Evolutionary conservation across 1,284 basidiomycete genomes (phyloP), one percentile per base, ranked within the genome.

Genomic region (Moniliophthora roreri): DNA sequence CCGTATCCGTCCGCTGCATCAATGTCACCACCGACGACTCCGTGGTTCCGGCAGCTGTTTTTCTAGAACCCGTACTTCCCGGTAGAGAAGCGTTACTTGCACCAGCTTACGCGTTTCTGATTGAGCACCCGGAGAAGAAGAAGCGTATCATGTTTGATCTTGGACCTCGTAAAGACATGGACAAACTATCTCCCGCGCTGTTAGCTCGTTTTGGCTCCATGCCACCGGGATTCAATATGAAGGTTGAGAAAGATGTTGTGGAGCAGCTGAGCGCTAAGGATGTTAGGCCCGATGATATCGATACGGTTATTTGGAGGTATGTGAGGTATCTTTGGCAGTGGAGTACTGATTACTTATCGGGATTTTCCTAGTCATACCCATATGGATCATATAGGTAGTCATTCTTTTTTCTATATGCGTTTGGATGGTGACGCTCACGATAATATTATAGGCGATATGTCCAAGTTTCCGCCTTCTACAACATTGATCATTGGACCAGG

Each of bases 221-320:
- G 28, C 20, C 13, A 13, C 16, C 32, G 13, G 10, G 13, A 48
- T 51, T 53, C 52, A n/a, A 55, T 38, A 37, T 51, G 49, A 4
- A 4, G 21, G 13, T 32, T 5, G 57, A 54, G 39, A 49, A 52
- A 20, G 60, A 61, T 35, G 56, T 62, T 11, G 46, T 41, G 10
- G 59, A 60, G 10, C 56, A 58, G 51, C 48, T 63, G n/a, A 38
- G 8, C 3, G 55, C 56, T 4, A 52, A 47, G 15, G 60, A 57
- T 2, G 40, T 63, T 2, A 20, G 38, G 16, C 45, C 56, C 39
- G 53, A 50, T 4, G 55, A 40, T 21, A 55, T 63, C 23, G 49
- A 55, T 47, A 50, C 60, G 15, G 58, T 59, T 1, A 56, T 63
- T 26, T 63, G 62, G 62, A 62, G 61, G 61, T 61, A 7, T 38